Conservation (phyloP, 306 rosid genomes). For the cucumber (Cucumis sativus) region Cucumber_9930_V3 NC_026661.2:13076001-13076500, state of each 20-base stretch:
- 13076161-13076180: not conserved
- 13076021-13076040: conserved; percentile 63
- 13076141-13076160: not conserved
- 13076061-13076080: conserved; percentile 98
- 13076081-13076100: conserved; percentile 9
- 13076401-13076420: not conserved
- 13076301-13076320: not conserved
- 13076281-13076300: not conserved
- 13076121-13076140: not conserved
- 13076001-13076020: conserved; percentile 98
- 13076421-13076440: not conserved
- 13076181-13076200: not conserved
- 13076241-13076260: not conserved
- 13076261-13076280: not conserved
- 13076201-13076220: not conserved
- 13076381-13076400: not conserved
- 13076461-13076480: not conserved
- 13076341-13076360: not conserved
- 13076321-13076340: not conserved
- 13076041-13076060: conserved; percentile 99
- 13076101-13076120: not conserved
- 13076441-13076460: not conserved
- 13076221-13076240: not conserved
- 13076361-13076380: not conserved
- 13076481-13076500: not conserved